Conservation (phyloP, 192 early-diverging fungal genomes). For the Funneliformis geosporum region DNA sequence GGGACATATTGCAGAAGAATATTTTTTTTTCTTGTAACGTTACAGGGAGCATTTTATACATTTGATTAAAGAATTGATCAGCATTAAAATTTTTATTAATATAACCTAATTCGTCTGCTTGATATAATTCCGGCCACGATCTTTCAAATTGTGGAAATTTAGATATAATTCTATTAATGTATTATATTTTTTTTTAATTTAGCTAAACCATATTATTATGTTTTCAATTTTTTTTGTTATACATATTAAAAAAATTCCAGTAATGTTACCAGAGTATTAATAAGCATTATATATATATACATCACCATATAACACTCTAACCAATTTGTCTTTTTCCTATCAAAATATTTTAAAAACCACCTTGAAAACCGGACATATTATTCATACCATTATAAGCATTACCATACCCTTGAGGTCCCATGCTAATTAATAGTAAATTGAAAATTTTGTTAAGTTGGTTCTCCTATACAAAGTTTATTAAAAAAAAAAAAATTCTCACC, state of each 20-base stretch:
- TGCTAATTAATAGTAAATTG: constrained; percentile 9
- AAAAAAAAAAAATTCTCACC: constrained; percentile 37
- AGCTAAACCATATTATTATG: neutral
- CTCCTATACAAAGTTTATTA: constrained; percentile 38
- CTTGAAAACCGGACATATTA: neutral
- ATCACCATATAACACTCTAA: no score
- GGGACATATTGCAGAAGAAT: neutral
- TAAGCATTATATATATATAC: no score
- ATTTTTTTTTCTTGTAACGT: neutral
- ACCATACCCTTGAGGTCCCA: constrained; percentile 22
- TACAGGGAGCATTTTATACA: no score
- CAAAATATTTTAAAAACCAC: neutral
- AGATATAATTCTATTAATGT: neutral
- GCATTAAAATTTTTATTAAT: no score
- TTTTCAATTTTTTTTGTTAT: neutral
- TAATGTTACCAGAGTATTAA: no score
- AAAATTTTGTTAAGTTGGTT: neutral
- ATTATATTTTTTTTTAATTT: neutral
- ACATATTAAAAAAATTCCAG: no score
- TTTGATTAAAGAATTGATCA: no score
- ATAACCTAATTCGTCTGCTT: no score
- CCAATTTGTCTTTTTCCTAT: no score
- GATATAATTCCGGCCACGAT: neutral
- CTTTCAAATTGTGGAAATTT: neutral
- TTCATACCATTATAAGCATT: constrained; percentile 3